A percentile compares a stretch with the other conserved stretches of the same genome.
Conservation (phyloP, 2,329 filamentous ascomycete species). For the Cercospora sesami region DNA sequence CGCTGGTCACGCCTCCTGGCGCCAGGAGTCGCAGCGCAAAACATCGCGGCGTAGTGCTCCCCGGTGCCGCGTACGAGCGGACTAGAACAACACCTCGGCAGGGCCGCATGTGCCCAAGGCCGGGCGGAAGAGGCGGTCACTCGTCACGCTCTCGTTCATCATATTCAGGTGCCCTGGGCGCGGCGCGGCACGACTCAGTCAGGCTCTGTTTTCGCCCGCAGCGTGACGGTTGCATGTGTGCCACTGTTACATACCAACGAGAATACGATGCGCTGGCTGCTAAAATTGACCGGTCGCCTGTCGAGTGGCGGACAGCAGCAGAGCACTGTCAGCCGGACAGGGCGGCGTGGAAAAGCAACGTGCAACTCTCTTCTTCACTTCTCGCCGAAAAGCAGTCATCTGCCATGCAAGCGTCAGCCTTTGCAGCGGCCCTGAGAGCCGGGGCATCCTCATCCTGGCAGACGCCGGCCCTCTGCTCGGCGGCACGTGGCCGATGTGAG, state of each 20-base stretch:
- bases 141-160: constrained; percentile 4
- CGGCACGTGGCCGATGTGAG: not conserved
- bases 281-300: constrained; percentile 1
- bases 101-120: constrained; percentile 4
- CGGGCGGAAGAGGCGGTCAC: constrained; percentile 9
- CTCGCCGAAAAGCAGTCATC: constrained; percentile 6
- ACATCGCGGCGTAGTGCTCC: not conserved
- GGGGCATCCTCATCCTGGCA: not conserved
- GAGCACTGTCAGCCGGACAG: constrained; percentile 5
- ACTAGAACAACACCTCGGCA: not conserved
- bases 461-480: not conserved
- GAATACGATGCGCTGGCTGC: constrained; percentile 16
- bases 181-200: not conserved
- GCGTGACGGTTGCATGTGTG: constrained; percentile 8
- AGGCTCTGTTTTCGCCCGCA: constrained; percentile 1
- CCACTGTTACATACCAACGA: constrained; percentile 12
- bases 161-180: not conserved
- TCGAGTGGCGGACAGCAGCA: not conserved
- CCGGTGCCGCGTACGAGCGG: not conserved
- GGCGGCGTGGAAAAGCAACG: constrained; percentile 3
- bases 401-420: constrained; percentile 3
- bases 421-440: constrained; percentile 2
- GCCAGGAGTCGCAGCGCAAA: not conserved
- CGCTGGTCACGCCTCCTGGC: not conserved
- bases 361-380: constrained; percentile 8